Base-by-base conservation (phyloP, 148 eudicot genomes). In the Chenopodium berlandieri region DNA sequence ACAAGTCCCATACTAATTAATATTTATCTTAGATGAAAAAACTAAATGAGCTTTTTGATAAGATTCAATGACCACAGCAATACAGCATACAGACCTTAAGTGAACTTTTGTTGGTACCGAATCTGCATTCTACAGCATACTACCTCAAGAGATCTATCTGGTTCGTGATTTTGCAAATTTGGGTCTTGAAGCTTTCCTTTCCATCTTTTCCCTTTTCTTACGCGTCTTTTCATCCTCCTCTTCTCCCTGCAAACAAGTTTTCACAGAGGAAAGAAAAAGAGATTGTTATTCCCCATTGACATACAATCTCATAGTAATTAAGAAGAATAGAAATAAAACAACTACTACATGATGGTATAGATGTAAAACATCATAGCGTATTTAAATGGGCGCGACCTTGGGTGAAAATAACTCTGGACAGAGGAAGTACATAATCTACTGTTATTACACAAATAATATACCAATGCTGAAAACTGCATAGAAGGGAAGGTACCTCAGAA, bases 221-320 rank as follows among this genome's bases (percentile, higher is more conserved):
- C 92, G 86, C 8, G 89, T 83, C 85, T 91, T 92, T 82, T 92
- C 97, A 76, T 92, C 94, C 85, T 91, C 94, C 75, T 82, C 86
- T 81, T 75, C 75, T 68, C 86, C 94, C 96, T 91, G 79, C 34
- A 71, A 72, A 83, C n/a, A 66, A 60, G 23, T 75, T 73, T 40
- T 54, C 22, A 81, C 4, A 70, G 34, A 2, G 48, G 63, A 70
- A 73, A 9, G 27, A 23, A 34, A 50, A 22, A 1, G 40, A 7
- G 27, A 12, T 52, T 27, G 40, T 69, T 56, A 14, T 19, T 56
- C 62, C 62, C 13, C 62, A 54, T 16, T 17, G 19, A 54, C 17
- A 54, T 56, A 56, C 14, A 52, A 14, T 10, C 56, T 52, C 12
- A 10, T 12, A 52, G 12, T 2, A 12, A 52, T 14, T 52, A 10